Evolutionary conservation across 2,329 filamentous ascomycete genomes (phyloP), one percentile per base, ranked within the genome.

Genomic region (Sporothrix brasiliensis): DNA sequence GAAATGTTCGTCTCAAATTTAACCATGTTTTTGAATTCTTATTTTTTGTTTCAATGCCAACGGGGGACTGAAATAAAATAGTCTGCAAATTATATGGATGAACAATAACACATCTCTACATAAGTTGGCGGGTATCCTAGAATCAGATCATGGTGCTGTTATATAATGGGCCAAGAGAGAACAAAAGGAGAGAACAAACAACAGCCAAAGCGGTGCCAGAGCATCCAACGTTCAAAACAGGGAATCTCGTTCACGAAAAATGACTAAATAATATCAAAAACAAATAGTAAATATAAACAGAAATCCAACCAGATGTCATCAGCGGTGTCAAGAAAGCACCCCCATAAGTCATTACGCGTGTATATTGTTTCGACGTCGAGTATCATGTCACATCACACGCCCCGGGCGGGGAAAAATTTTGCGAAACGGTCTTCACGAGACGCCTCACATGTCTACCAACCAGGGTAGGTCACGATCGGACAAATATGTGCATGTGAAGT

Each of bases 401-500:
- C 24, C 21, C 3, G 21, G 24, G 24, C 7, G 52, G 11, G 50
- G 16, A 19, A 21, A 39, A 9, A 27, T 11, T 21, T 58, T 2
- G 39, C 39, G 21, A 16, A 61, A 24, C 47, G 9, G 50, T 5
- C 30, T 21, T 3, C 49, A 11, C 5, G 21, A 19, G n/a, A 16
- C 61, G 24, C 27, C 27, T 72, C 47, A 73, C 68, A 71, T 47
- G 41, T 83, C 82, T 58, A 78, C 77, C 47, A 79, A 75, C 85
- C 85, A 87, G 21, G 85, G 85, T 69, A 86, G 75, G 75, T 86
- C 85, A 69, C 83, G 77, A 73, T 84, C 84, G 66, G 79, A 78
- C 5, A 87, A 80, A 16, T 78, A 79, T 50, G 81, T 84, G 76
- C 85, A 87, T 10, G 84, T 86, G 70, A 87, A 78, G 73, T 87